Evolutionary conservation across 2,329 filamentous ascomycete genomes (phyloP), one percentile per base, ranked within the genome.

Genomic region (Shiraia bambusicola): DNA sequence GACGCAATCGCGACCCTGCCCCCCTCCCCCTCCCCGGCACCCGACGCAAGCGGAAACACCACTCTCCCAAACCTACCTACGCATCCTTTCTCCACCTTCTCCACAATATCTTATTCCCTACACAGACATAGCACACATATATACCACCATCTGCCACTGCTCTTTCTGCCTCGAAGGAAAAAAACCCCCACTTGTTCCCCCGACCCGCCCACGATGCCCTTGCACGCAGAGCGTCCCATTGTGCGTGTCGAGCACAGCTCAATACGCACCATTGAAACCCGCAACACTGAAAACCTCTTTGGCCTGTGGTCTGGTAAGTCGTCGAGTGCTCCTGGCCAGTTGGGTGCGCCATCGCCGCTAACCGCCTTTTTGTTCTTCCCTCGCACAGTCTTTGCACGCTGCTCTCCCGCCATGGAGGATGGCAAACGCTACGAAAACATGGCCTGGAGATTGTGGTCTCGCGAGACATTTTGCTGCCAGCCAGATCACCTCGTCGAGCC

Each of bases 261-360:
- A 58, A 91, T 98, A 69, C 88, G 93, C 76, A 89, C 94, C 69
- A 89, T 97, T 63, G 91, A 97, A 72, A 95, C 92, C 1, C 81
- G 86, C 56, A 95, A 95, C 69, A 85, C 88, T 19, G 88, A 95
- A 72, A 94, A 91, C 66, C 82, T 97, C 37, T 94, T 93, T 73
- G 91, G 88, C 76, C 94, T 97, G 82, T 95, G 91, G 90, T 92
- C 89, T 69, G 88, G 90, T 95, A 73, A 80, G 87, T 78, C 32
- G 10, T 16, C 4, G 13, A 6, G 6, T 22, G 16, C 24, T 25
- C 34, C 13, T n/a, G 25, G 31, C 38, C 29, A 6, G 9, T 12
- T 11, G 13, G 8, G 31, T 26, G 25, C 31, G 17, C 29, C 3
- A 2, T 31, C 13, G 4, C n/a, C 34, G 32, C 62, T 69, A 56